These are phyloP conservation scores for Pulveroboletus ravenelii DNA, from an alignment of 768 basidiomycete genomes.

Conservation along the genomic window DNA sequence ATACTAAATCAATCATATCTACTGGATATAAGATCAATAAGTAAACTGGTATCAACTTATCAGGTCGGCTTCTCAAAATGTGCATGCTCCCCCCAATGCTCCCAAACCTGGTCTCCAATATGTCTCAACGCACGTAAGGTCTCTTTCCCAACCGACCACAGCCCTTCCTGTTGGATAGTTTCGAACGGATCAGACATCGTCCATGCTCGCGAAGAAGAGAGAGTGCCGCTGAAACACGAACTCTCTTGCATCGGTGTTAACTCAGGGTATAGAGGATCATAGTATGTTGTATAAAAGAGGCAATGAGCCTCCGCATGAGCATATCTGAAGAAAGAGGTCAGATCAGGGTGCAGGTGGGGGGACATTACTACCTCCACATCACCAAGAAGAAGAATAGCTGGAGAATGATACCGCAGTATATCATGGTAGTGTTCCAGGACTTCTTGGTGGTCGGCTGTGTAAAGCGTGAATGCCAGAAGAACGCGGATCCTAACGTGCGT, in stretches of 20 bases:
- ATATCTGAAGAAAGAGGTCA: constrained; percentile 28
- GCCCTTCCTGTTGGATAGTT: constrained; percentile 39
- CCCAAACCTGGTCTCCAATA: constrained; percentile 40
- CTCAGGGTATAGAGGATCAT: constrained; percentile 74
- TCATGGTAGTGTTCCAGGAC: constrained; percentile 27
- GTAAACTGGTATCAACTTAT: constrained; percentile 10
- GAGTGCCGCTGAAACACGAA: constrained; percentile 27
- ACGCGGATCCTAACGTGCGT: constrained; percentile 13
- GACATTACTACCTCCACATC: constrained; percentile 53
- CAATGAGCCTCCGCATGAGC: constrained; percentile 48
- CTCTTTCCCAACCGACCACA: constrained; percentile 35
- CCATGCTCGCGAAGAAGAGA: constrained; percentile 36
- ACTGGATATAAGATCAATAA: constrained; percentile 18
- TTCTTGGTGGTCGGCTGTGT: constrained; percentile 18
- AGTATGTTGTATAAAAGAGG: constrained; percentile 69
- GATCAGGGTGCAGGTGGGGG: constrained; percentile 1
- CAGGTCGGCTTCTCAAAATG: constrained; percentile 29
- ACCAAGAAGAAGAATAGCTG: constrained; percentile 45
- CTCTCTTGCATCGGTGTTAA: constrained; percentile 46
- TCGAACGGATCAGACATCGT: constrained; percentile 35
- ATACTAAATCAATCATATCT: constrained; percentile 10
- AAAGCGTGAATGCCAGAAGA: constrained; percentile 8
- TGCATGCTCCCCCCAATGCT: constrained; percentile 35
- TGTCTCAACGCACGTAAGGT: constrained; percentile 37
- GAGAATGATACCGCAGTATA: constrained; percentile 35